A percentile compares a stretch with the other conserved stretches of the same genome.
Conservation (phyloP, 1,284 basidiomycete genomes). For the Fomes fomentarius region DNA sequence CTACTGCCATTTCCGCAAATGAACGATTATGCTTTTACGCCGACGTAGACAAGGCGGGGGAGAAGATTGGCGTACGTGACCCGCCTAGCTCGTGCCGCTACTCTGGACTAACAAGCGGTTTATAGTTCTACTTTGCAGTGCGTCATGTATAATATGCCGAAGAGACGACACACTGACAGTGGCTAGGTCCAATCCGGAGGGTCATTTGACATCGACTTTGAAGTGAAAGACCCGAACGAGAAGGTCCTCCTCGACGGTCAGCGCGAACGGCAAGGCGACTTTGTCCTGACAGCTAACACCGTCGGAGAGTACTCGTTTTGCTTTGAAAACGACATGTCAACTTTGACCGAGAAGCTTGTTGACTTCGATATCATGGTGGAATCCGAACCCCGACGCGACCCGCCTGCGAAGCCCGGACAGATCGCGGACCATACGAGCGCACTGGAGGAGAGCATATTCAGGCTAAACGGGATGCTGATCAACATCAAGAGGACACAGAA, state of each 20-base stretch:
- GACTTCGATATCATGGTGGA: conserved; percentile 99
- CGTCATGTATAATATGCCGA: no score
- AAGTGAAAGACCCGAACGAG: conserved; percentile 88
- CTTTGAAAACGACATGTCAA: conserved; percentile 97
- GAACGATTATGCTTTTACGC: conserved; percentile 95
- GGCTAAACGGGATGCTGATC: conserved; percentile 83
- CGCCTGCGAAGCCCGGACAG: conserved; percentile 81
- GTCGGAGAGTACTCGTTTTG: conserved; percentile 98
- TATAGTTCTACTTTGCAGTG: conserved; percentile 54
- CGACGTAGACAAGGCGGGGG: conserved; percentile 92
- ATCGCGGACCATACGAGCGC: conserved; percentile 89
- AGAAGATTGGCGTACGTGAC: conserved; percentile 84
- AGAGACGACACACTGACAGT: no score
- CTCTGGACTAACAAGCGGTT: background rate
- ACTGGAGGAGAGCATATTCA: conserved; percentile 92
- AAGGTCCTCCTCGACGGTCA: conserved; percentile 85
- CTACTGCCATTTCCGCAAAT: conserved; percentile 84
- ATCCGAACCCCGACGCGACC: conserved; percentile 86
- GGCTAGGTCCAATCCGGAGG: conserved; percentile 95
- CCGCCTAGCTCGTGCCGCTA: background rate
- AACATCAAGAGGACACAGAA: conserved; percentile 91
- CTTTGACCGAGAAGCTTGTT: conserved; percentile 87
- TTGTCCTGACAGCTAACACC: conserved; percentile 92
- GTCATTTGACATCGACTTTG: conserved; percentile 96
- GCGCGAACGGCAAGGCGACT: conserved; percentile 94